Evolutionary conservation across 1,284 basidiomycete genomes (phyloP).

Genomic region (Mycosarcoma maydis): DNA sequence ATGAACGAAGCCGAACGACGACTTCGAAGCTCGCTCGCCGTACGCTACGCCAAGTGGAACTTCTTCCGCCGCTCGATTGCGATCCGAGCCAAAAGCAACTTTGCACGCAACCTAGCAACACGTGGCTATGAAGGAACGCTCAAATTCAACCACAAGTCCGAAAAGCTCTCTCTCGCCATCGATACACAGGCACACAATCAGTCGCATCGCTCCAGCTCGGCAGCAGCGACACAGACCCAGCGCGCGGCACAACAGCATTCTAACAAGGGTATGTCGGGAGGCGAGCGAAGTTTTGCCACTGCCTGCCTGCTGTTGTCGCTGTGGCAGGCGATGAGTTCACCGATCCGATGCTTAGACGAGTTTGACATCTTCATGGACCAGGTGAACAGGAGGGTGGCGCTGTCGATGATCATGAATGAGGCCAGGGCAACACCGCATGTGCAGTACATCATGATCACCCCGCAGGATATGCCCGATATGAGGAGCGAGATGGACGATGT

Average conservation of each 20-base stretch:
- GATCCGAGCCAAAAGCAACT: constrained; percentile 82
- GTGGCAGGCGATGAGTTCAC: constrained; percentile 94
- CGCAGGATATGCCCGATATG: constrained; percentile 60
- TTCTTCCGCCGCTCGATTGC: constrained; percentile 86
- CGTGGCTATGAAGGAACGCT: constrained; percentile 73
- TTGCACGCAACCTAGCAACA: constrained; percentile 81
- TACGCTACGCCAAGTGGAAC: constrained; percentile 75
- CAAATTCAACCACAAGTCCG: constrained; percentile 79
- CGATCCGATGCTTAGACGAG: constrained; percentile 88
- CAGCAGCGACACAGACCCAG: constrained; percentile 77
- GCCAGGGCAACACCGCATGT: constrained; percentile 34
- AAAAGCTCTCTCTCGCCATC: constrained; percentile 78
- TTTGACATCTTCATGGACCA: constrained; percentile 91
- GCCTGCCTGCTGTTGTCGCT: constrained; percentile 90
- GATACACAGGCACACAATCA: constrained; percentile 47
- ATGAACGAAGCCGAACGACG: constrained; percentile 68
- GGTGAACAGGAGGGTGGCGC: constrained; percentile 87
- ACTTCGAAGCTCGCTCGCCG: constrained; percentile 20
- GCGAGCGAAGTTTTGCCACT: constrained; percentile 96
- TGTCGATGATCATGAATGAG: constrained; percentile 78
- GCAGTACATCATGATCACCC: constrained; percentile 62
- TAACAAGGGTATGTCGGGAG: constrained; percentile 75
- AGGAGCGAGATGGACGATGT: constrained; percentile 28
- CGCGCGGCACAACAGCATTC: constrained; percentile 48
- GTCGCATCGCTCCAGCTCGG: constrained; percentile 75